Percentiles rank a stretch among this genome's conserved stretches.
Evolutionary conservation across 495 filamentous ascomycete species (phyloP).

Genomic region (Trichoderma asperelloides): DNA sequence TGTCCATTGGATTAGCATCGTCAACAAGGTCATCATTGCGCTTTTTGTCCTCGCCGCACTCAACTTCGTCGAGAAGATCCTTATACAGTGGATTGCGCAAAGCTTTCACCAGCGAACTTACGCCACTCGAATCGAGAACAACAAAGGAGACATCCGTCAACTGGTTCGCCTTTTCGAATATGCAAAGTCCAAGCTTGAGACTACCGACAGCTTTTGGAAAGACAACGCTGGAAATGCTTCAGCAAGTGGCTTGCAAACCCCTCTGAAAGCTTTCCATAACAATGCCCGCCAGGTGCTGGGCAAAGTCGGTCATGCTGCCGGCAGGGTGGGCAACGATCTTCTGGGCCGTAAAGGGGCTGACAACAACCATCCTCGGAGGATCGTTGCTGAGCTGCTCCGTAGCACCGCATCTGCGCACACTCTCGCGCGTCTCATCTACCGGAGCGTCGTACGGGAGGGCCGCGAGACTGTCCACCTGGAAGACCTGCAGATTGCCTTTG

Average conservation of each 20-base stretch:
- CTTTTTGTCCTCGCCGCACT: conserved; percentile 70
- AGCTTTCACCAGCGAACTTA: conserved; percentile 91
- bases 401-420: conserved; percentile 70
- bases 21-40: conserved; percentile 82
- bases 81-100: conserved; percentile 90
- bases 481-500: conserved; percentile 72
- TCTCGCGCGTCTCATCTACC: conserved; percentile 85
- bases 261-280: conserved; percentile 57
- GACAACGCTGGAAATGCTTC: conserved; percentile 16
- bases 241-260: conserved; percentile 58
- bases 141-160: conserved; percentile 54
- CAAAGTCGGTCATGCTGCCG: conserved; percentile 81
- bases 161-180: conserved; percentile 75
- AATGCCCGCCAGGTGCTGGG: conserved; percentile 64
- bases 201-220: conserved; percentile 57
- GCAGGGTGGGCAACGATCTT: conserved; percentile 89
- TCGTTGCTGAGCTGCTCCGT: conserved; percentile 66
- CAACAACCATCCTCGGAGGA: conserved; percentile 76
- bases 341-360: conserved; percentile 68
- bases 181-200: conserved; percentile 63
- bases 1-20: conserved; percentile 60
- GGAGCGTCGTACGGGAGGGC: conserved; percentile 70
- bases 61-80: conserved; percentile 86
- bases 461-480: conserved; percentile 66
- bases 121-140: conserved; percentile 81